These are phyloP conservation scores for Aspergillus bombycis DNA, from an alignment of 2,329 filamentous ascomycete species.

Conservation along the genomic window DNA sequence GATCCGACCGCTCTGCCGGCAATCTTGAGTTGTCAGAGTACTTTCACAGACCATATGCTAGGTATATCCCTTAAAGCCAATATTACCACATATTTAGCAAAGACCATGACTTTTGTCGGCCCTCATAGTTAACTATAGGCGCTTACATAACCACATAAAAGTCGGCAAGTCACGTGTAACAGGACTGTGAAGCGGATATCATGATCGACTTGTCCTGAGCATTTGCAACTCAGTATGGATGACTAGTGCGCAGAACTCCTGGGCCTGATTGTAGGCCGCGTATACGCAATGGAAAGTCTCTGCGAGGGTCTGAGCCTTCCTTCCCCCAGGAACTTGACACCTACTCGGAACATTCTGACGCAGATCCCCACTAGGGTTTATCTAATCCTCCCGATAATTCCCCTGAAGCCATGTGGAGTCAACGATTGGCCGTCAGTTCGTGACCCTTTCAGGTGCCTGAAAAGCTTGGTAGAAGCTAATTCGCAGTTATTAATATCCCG, in stretches of 20 bases:
- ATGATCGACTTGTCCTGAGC: too few relatives aligned
- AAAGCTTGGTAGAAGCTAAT: conserved; percentile 5
- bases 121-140: too few relatives aligned
- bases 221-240: too few relatives aligned
- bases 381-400: not conserved
- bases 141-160: not conserved
- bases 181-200: too few relatives aligned
- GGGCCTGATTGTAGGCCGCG: too few relatives aligned
- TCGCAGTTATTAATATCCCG: not conserved
- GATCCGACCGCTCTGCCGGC: not conserved
- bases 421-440: not conserved
- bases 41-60: not conserved
- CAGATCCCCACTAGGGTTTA: not conserved
- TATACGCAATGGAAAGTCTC: not conserved
- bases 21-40: not conserved
- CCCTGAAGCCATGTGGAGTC: not conserved
- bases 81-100: too few relatives aligned
- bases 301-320: not conserved
- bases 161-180: not conserved
- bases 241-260: too few relatives aligned
- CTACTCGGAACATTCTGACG: not conserved
- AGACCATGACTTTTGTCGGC: too few relatives aligned
- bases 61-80: too few relatives aligned
- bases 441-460: not conserved
- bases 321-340: too few relatives aligned